Evolutionary conservation across 2,329 filamentous ascomycete genomes (phyloP).

Genomic region (Lachnellula occidentalis): DNA sequence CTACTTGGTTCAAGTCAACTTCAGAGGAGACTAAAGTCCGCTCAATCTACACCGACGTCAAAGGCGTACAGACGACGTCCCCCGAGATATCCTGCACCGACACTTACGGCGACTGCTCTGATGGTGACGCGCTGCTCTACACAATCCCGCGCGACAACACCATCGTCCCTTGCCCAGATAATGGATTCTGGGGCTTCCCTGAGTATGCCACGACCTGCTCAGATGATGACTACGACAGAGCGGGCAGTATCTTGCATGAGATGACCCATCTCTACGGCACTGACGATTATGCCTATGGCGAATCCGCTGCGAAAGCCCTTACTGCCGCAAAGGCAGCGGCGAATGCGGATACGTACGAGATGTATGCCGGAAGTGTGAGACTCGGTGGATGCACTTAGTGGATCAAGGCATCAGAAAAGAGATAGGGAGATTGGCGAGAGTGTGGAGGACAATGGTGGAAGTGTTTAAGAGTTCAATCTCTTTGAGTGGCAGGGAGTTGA

Average conservation of each 20-base stretch:
- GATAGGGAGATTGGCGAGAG: too few species aligned
- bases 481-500: too few species aligned
- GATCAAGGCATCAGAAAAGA: too few species aligned
- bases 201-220: constrained; percentile 16
- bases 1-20: constrained; percentile 23
- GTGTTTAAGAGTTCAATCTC: too few species aligned
- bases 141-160: constrained; percentile 18
- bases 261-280: constrained; percentile 24
- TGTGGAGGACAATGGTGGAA: too few species aligned
- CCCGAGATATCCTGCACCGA: constrained; percentile 21
- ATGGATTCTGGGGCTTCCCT: constrained; percentile 21
- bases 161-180: constrained; percentile 22
- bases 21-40: constrained; percentile 15
- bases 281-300: constrained; percentile 22
- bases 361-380: constrained; percentile 23
- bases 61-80: constrained; percentile 18
- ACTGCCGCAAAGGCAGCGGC: constrained; percentile 15
- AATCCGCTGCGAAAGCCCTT: constrained; percentile 16
- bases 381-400: constrained; percentile 17
- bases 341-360: constrained; percentile 26
- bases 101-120: constrained; percentile 17
- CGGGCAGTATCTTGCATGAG: constrained; percentile 21
- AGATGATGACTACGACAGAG: constrained; percentile 22
- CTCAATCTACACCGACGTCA: constrained; percentile 19
- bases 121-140: constrained; percentile 21